Evolutionary conservation across 2,329 filamentous ascomycete genomes (phyloP), one percentile per base, ranked within the genome.

Genomic region (Aspergillus fijiensis): DNA sequence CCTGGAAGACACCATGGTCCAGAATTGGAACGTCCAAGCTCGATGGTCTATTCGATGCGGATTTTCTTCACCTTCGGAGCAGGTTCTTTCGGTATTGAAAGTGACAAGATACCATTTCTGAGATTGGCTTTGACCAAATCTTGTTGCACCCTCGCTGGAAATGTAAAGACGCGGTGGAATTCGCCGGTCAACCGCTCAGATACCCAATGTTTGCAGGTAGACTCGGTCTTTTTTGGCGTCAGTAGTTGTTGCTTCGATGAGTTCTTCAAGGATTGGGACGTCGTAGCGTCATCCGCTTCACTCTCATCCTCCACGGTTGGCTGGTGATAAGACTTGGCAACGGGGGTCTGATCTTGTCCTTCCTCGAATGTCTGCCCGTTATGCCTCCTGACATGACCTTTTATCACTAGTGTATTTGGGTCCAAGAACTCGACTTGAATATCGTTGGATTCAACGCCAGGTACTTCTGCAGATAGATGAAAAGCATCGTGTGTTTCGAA

Each of bases 51-150:
- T 45, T 67, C 61, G 25, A 87, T 81, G 56, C 74, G 77, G 65
- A 87, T 84, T 74, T 80, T 83, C 74, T 81, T 82, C 39, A 77
- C 68, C 60, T 75, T 74, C 10, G 80, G 80, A 16, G 77, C 77
- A 55, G 78, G 66, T 51, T 81, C 79, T 73, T 87, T 87, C 0
- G 85, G 85, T 6, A 87, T 80, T 14, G 81, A 65, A 33, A 87
- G 78, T 29, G 76, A 81, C 56, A 87, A 71, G 51, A 87, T 80
- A 12, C 85, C 85, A 67, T 87, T 81, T 76, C 82, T 86, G 72
- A 87, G 69, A 60, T 77, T 83, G 7, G 85, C 85, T 71, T 80
- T 84, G 63, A 87, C 85, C 21, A 70, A 75, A 53, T 87, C 83
- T 69, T 86, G 84, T 64, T 87, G 80, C 29, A 87, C 80, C 21